phyloP scores from a whole-genome alignment of 1,284 basidiomycete genomes.

The Puccinia triticina region DNA sequence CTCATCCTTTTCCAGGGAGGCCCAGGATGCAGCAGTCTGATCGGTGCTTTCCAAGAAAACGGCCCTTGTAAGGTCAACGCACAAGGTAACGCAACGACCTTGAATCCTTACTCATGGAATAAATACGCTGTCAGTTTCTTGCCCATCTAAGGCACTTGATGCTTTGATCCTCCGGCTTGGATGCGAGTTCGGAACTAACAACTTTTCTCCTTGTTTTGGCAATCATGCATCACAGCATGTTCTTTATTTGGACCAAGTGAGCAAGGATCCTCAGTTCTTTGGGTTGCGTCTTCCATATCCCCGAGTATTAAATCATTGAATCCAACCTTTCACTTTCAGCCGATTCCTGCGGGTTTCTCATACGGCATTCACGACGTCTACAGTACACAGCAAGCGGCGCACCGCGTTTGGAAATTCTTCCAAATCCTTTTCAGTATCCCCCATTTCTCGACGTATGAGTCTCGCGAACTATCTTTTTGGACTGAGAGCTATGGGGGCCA shows the following conservation, averaged over 20 bases:
- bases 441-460: slow-evolving; percentile 37
- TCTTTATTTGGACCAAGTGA: slow-evolving; percentile 72
- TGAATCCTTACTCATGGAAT: slow-evolving; percentile 71
- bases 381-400: slow-evolving; percentile 45
- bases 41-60: slow-evolving; percentile 71
- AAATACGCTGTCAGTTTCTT: slow-evolving; percentile 62
- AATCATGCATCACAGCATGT: slow-evolving; percentile 62
- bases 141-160: neutral
- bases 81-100: slow-evolving; percentile 65
- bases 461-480: slow-evolving; percentile 39
- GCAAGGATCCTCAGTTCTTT: neutral
- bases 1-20: slow-evolving; percentile 55
- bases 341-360: slow-evolving; percentile 57
- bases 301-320: neutral
- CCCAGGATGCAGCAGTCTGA: slow-evolving; percentile 70
- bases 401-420: slow-evolving; percentile 42
- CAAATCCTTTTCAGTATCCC: slow-evolving; percentile 47
- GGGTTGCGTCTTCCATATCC: too few relatives aligned
- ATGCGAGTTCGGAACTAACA: neutral
- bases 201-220: neutral
- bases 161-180: neutral
- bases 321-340: slow-evolving; percentile 56
- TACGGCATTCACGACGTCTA: slow-evolving; percentile 44
- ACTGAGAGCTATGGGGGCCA: slow-evolving; percentile 51
- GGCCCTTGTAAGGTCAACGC: slow-evolving; percentile 70